Evolutionary conservation across 129 eudicot species (phyloP), one percentile per base, ranked within the genome.

Genomic region (Centrapalus pauciflorus): DNA sequence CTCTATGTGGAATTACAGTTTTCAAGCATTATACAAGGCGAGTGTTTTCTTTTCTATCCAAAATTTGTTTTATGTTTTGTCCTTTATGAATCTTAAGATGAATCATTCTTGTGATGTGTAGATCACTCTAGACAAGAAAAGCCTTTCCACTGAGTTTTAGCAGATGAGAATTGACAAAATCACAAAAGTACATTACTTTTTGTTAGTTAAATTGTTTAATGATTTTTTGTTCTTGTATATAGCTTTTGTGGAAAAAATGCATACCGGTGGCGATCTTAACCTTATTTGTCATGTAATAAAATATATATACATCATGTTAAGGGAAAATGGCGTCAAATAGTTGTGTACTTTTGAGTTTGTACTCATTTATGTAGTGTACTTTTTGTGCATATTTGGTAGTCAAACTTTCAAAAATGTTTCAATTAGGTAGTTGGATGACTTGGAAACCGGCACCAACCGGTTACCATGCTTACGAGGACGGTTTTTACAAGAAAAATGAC

Each of bases 281-380:
- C 88, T 93, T n/a, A 93, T 93, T 72, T 96, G 99, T 40, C 96
- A 93, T n/a, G n/a, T n/a, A n/a, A n/a, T n/a, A n/a, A n/a, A n/a
- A n/a, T n/a, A n/a, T n/a, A n/a, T n/a, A n/a, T n/a, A n/a, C n/a
- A n/a, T n/a, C n/a, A n/a, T n/a, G n/a, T n/a, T n/a, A n/a, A n/a
- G n/a, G n/a, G n/a, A n/a, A n/a, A n/a, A n/a, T n/a, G n/a, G n/a
- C n/a, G n/a, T n/a, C n/a, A n/a, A n/a, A n/a, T n/a, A n/a, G n/a
- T n/a, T n/a, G n/a, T n/a, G n/a, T n/a, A n/a, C n/a, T n/a, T n/a
- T n/a, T n/a, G n/a, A n/a, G n/a, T n/a, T n/a, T n/a, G n/a, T n/a
- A n/a, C n/a, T n/a, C n/a, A n/a, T n/a, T n/a, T n/a, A n/a, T n/a
- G n/a, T n/a, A n/a, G n/a, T n/a, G n/a, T n/a, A n/a, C n/a, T n/a